phyloP scores from a whole-genome alignment of 2,329 filamentous ascomycete genomes.

The Colletotrichum echinochloae region DNA sequence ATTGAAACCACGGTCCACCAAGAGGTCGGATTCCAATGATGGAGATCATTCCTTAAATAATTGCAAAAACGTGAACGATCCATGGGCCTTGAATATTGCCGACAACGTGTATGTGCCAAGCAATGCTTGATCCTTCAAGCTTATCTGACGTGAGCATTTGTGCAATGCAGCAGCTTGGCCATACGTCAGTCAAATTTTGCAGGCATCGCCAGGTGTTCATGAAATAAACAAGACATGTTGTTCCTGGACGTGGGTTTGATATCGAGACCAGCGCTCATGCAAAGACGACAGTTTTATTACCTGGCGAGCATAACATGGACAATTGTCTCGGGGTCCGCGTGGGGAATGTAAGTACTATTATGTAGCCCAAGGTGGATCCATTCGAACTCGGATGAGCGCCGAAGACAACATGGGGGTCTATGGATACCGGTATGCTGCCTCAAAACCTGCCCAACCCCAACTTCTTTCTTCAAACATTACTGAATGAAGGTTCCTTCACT shows the following conservation, averaged over 20 bases:
- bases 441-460: too few species aligned
- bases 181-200: too few species aligned
- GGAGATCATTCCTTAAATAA: neutral
- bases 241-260: too few species aligned
- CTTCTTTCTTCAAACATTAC: neutral
- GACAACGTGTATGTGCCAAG: neutral
- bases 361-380: neutral
- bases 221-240: neutral
- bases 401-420: neutral
- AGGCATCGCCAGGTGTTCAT: too few species aligned
- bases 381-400: neutral
- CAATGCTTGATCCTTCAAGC: neutral
- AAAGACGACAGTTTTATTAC: neutral
- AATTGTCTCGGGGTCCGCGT: neutral
- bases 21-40: neutral
- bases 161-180: too few species aligned
- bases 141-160: neutral
- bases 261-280: neutral
- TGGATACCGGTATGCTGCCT: conserved; percentile 5
- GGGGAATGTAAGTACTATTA: too few species aligned
- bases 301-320: too few species aligned
- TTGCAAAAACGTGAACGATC: neutral
- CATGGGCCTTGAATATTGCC: too few species aligned
- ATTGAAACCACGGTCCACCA: neutral
- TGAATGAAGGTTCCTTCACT: too few species aligned